Base-by-base conservation (phyloP, 108 stramenopile genomes). In the Discostella pseudostelligera region DNA sequence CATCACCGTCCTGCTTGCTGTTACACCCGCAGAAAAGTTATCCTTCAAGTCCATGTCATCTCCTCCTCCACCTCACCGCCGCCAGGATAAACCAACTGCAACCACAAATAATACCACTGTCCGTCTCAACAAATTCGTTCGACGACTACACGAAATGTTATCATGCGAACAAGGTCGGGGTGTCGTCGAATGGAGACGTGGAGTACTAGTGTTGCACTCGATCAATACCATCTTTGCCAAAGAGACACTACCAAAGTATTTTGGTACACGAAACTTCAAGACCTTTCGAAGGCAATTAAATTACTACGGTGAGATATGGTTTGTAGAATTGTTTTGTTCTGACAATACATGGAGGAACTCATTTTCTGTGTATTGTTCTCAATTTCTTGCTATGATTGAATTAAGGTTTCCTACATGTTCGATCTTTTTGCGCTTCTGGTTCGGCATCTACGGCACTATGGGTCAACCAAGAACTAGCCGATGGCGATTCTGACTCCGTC, bases 191-290 rank as follows among this genome's bases (percentile, higher is more conserved):
- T 94, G 93, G 93, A 84, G 87, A 25, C 80, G 81, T 21, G 93
- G 93, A 9, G 56, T 90, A 9, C 76, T 96, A n/a, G 82, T 93
- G 14, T 77, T 97, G 49, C 83, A 87, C 59, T 90, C 93, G 59
- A 89, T 88, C 8, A 92, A 92, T 49, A 59, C 61, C 6, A 13
- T 2, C 5, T 96, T 97, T 76, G 74, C 94, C 55, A 76, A 88
- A 43, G 82, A 81, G 11, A 82, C 96, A 24, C 80, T 97, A 14
- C 95, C 94, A 26, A 84, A 87, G 63, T 96, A 95, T 58, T 97
- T 97, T 72, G 92, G 91, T 62, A 95, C 94, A 24, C 82, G 73
- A 53, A 95, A 94, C 86, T 95, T 92, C 82, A 93, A 95, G 70
- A 96, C 93, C 28, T 94, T 97, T 76, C 92, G 94, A 19, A 75